These are phyloP conservation scores for Pseudevernia furfuracea DNA, from an alignment of 495 filamentous ascomycete genomes.

Conservation along the genomic window DNA sequence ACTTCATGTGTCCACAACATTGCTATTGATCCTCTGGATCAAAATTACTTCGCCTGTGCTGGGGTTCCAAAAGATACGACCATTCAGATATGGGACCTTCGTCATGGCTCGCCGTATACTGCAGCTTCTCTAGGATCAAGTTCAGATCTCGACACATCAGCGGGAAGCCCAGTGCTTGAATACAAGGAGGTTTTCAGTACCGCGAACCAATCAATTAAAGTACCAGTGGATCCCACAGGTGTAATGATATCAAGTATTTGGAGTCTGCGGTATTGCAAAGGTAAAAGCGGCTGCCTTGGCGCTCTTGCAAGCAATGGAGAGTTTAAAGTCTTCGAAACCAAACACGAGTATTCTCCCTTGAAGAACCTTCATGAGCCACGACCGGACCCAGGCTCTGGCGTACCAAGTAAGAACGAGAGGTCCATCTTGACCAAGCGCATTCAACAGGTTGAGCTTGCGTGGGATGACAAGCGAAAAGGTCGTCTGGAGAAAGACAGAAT, in stretches of 20 bases:
- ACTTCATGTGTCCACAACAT: conserved; percentile 86
- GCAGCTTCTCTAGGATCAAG: conserved; percentile 36
- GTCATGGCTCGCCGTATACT: conserved; percentile 49
- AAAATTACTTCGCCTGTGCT: conserved; percentile 93
- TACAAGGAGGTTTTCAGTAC: conserved; percentile 57
- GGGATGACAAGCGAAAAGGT: conserved; percentile 37
- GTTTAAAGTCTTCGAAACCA: conserved; percentile 64
- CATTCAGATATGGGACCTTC: conserved; percentile 84
- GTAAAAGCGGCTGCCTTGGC: conserved; percentile 63
- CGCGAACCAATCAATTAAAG: conserved; percentile 22
- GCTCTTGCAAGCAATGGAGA: conserved; percentile 73
- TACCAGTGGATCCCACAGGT: conserved; percentile 44
- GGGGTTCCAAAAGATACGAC: conserved; percentile 56
- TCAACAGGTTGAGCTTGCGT: conserved; percentile 41
- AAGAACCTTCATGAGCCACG: conserved; percentile 15
- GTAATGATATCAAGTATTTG: conserved; percentile 50
- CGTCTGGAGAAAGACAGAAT: conserved; percentile 55
- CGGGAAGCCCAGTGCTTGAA: conserved; percentile 48
- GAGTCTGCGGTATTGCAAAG: conserved; percentile 71
- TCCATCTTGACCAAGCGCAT: conserved; percentile 43
- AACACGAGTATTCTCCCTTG: conserved; percentile 48
- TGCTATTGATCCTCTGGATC: conserved; percentile 79
- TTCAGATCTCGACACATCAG: conserved; percentile 27
- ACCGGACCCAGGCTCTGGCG: conserved; percentile 22
- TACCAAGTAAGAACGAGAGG: conserved; percentile 33